phyloP scores from a whole-genome alignment of 2,329 filamentous ascomycete species.

The Fonsecaea monophora region DNA sequence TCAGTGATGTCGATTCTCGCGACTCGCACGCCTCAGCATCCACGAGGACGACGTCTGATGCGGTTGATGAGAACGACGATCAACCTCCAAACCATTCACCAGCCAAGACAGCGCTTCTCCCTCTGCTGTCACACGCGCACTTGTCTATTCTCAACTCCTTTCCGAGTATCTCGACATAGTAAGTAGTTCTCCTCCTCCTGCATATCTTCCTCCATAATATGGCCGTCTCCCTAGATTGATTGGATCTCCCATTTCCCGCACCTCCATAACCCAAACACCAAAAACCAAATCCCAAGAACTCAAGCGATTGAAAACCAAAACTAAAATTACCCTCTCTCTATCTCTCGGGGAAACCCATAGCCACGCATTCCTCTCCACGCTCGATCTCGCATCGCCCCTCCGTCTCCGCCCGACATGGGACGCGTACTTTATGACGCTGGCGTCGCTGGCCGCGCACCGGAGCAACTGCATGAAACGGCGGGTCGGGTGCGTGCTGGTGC shows the following conservation, averaged over 20 bases:
- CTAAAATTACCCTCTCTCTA: neutral
- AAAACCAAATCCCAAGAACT: no score
- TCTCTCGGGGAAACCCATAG: neutral
- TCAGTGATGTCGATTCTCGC: neutral
- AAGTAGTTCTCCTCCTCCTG: constrained; percentile 55
- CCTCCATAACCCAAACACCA: no score
- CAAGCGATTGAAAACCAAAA: neutral
- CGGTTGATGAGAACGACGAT: neutral
- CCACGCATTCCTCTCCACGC: constrained; percentile 71
- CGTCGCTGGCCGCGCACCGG: constrained; percentile 84
- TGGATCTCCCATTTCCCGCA: no score
- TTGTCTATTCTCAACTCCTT: constrained; percentile 80
- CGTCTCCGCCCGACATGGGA: constrained; percentile 92
- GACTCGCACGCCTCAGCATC: neutral
- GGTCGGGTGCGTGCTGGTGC: constrained; percentile 91
- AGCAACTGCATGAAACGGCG: constrained; percentile 98
- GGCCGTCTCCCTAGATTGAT: no score
- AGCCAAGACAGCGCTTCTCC: constrained; percentile 10
- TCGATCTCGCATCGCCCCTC: constrained; percentile 78
- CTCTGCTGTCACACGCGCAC: constrained; percentile 83
- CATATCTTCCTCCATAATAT: constrained; percentile 64
- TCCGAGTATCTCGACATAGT: neutral
- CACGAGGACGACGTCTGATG: neutral
- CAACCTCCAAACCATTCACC: neutral
- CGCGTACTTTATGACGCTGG: constrained; percentile 97